These are phyloP conservation scores for Protomyces arabidopsidicola DNA, from an alignment of 1,139 yeast genomes.

Conservation along the genomic window DNA sequence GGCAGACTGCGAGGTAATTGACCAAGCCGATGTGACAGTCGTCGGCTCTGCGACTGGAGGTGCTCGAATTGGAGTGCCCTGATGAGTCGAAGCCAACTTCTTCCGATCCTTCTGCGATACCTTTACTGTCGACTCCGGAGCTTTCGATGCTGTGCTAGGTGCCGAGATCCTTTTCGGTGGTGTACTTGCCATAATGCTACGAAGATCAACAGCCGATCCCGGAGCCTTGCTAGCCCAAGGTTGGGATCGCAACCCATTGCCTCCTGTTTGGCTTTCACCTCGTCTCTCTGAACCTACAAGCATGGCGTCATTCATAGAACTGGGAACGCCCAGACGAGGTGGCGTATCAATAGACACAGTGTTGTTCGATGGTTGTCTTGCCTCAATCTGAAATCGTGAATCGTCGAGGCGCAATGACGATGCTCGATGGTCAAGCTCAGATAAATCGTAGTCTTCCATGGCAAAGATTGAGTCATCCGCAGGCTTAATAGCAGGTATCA, in stretches of 20 bases:
- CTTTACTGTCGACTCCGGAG: background rate
- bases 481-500: slow-evolving; percentile 9
- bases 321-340: background rate
- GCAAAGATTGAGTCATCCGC: slow-evolving; percentile 29
- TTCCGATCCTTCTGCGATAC: background rate
- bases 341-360: background rate
- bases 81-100: background rate
- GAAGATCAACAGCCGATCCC: slow-evolving; percentile 1
- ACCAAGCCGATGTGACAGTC: no score
- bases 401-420: background rate
- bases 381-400: background rate
- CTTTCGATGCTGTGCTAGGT: background rate
- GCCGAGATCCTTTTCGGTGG: no score
- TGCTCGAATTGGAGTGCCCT: background rate
- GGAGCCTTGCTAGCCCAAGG: background rate
- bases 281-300: no score
- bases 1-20: no score
- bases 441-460: slow-evolving; percentile 33
- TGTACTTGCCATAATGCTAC: background rate
- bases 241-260: no score
- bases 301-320: no score
- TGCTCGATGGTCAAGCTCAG: background rate
- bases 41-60: no score
- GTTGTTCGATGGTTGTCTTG: background rate
- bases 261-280: no score